Evolutionary conservation across 2,329 filamentous ascomycete species (phyloP).

Genomic region (Penicillium paneum): DNA sequence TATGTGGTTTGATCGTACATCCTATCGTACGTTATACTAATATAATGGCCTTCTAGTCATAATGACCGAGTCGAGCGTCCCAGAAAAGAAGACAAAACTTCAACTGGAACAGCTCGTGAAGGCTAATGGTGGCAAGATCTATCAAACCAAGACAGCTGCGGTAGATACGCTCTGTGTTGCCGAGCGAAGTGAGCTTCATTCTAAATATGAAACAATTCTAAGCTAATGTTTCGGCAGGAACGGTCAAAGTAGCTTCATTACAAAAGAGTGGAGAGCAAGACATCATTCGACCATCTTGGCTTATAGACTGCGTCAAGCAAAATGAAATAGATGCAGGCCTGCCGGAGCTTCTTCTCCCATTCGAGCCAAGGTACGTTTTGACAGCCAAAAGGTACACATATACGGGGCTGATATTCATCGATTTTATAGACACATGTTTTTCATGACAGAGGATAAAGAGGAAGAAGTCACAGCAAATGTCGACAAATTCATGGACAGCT

Average conservation of each 20-base stretch:
- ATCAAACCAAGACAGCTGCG: conserved; percentile 65
- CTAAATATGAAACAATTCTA: neutral
- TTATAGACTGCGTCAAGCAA: conserved; percentile 72
- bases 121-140: conserved; percentile 73
- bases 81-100: conserved; percentile 70
- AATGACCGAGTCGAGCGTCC: conserved; percentile 69
- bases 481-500: conserved; percentile 81
- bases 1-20: conserved; percentile 21
- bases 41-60: conserved; percentile 47
- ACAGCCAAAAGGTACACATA: conserved; percentile 28
- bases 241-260: conserved; percentile 78
- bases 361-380: conserved; percentile 50
- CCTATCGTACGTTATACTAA: conserved; percentile 6
- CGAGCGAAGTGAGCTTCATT: conserved; percentile 59
- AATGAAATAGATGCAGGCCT: conserved; percentile 54
- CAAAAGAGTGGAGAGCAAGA: conserved; percentile 68
- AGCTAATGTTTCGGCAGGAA: conserved; percentile 35
- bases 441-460: conserved; percentile 57
- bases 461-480: conserved; percentile 59
- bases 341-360: conserved; percentile 60
- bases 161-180: conserved; percentile 69
- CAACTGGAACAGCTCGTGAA: conserved; percentile 81
- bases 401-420: conserved; percentile 1
- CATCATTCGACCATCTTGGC: conserved; percentile 76
- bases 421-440: conserved; percentile 67